Evolutionary conservation across 164 flowering plant species (phyloP).

Genomic region (Tetracentron sinense): DNA sequence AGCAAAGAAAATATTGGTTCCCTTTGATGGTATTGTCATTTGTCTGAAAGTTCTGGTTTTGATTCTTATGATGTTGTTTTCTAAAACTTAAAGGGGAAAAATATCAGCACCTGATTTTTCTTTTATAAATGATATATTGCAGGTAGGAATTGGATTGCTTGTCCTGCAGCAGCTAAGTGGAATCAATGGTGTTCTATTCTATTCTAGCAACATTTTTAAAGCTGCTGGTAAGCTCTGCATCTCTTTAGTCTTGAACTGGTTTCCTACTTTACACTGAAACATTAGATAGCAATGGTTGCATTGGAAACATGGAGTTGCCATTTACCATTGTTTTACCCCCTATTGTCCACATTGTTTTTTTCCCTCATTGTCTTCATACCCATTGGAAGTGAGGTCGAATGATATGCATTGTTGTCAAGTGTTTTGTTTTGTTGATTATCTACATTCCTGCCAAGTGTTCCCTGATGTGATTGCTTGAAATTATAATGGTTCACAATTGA

Average conservation of each 20-base stretch:
- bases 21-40: slow-evolving; percentile 66
- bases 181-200: slow-evolving; percentile 85
- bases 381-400: no score
- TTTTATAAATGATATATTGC: slow-evolving; percentile 19
- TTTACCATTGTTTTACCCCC: neutral
- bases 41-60: neutral
- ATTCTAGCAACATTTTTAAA: slow-evolving; percentile 74
- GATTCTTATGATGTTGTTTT: neutral
- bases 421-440: no score
- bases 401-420: no score
- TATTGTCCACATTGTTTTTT: no score
- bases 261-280: neutral
- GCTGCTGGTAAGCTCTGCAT: slow-evolving; percentile 56
- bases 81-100: slow-evolving; percentile 2
- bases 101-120: neutral
- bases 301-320: neutral
- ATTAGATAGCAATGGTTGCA: neutral
- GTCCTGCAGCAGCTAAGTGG: slow-evolving; percentile 83
- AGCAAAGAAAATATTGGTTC: slow-evolving; percentile 72
- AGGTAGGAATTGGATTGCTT: slow-evolving; percentile 89
- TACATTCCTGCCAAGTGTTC: no score
- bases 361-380: neutral
- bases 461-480: no score
- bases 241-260: slow-evolving; percentile 2
- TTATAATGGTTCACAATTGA: no score